These are phyloP conservation scores for Jatropha multifida DNA, from an alignment of 441 rosid species.

Conservation along the genomic window DNA sequence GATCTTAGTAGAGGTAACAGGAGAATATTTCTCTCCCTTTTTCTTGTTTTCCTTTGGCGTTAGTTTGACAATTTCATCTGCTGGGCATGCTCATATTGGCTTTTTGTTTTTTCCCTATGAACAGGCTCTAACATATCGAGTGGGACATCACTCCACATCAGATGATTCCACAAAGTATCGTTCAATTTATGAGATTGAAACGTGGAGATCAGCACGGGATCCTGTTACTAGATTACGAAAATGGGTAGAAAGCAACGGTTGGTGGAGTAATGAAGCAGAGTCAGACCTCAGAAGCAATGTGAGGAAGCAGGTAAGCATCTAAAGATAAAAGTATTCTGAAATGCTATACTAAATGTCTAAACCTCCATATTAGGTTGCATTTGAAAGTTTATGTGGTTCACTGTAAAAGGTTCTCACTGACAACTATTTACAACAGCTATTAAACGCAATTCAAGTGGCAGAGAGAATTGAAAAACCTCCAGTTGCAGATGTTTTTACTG, in stretches of 20 bases:
- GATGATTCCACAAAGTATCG: slow-evolving; percentile 94
- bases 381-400: not conserved
- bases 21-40: not conserved
- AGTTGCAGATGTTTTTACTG: slow-evolving; percentile 56
- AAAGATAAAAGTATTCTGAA: not conserved
- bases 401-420: not conserved
- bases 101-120: not conserved
- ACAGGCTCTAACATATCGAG: slow-evolving; percentile 82
- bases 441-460: slow-evolving; percentile 68
- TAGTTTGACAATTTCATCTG: not conserved
- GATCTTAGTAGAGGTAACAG: slow-evolving; percentile 67
- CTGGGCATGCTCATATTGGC: slow-evolving; percentile 1
- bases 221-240: slow-evolving; percentile 63
- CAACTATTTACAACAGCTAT: slow-evolving; percentile 40
- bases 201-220: slow-evolving; percentile 63
- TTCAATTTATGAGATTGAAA: slow-evolving; percentile 62
- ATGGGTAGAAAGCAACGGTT: slow-evolving; percentile 70
- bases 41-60: not conserved
- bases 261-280: slow-evolving; percentile 75
- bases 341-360: not conserved
- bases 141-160: slow-evolving; percentile 89
- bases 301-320: slow-evolving; percentile 60
- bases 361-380: not conserved
- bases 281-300: slow-evolving; percentile 51
- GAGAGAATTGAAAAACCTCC: slow-evolving; percentile 70